Percentiles rank a stretch among this genome's conserved stretches.
phyloP scores from a whole-genome alignment of 108 stramenopile genomes.

The Mediolabrus comicus region DNA sequence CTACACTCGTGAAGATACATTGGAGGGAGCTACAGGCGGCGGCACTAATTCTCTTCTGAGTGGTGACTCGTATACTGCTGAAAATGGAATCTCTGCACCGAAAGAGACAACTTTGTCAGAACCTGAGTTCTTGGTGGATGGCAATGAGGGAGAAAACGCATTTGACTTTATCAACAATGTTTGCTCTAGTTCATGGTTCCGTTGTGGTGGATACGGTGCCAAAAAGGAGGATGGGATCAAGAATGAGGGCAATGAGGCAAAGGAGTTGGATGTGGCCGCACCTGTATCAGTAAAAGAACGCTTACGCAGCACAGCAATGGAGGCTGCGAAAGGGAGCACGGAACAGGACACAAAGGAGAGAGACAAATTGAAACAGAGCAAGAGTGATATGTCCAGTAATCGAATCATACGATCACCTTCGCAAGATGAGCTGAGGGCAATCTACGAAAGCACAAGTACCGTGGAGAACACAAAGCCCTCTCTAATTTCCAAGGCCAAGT shows the following conservation, averaged over 20 bases:
- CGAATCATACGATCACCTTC: background rate
- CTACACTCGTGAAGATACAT: background rate
- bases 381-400: background rate
- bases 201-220: background rate
- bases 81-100: background rate
- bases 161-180: background rate
- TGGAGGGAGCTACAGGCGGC: background rate
- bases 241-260: background rate
- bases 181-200: background rate
- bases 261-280: background rate
- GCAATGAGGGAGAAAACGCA: background rate
- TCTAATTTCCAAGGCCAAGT: background rate
- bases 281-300: background rate
- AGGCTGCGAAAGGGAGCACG: background rate
- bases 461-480: background rate
- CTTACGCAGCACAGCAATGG: background rate
- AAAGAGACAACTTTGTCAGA: background rate
- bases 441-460: background rate
- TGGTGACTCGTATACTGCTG: background rate
- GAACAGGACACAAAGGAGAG: background rate
- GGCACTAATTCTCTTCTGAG: background rate
- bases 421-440: background rate
- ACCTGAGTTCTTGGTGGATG: background rate
- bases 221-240: background rate
- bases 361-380: background rate